Evolutionary conservation across 805 yeast species (phyloP), one percentile per base, ranked within the genome.

Genomic region (Brettanomyces bruxellensis): DNA sequence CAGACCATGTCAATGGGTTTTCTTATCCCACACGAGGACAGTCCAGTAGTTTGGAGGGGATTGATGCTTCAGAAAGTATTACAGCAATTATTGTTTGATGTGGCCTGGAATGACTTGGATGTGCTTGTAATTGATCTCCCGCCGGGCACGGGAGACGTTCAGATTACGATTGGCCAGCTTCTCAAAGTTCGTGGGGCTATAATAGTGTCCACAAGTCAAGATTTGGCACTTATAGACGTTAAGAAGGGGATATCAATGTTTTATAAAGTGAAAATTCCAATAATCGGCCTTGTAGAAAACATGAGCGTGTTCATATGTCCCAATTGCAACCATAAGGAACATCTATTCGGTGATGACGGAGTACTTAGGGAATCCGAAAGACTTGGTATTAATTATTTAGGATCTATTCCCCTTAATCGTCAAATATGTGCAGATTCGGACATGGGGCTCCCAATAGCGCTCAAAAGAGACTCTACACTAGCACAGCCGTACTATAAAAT

Each of bases 1-100:
- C 81, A 83, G 52, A 76, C 89, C 5, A 87, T 87, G 95, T 86
- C 95, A 0, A 87, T 87, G 95, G 95, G 95, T 0, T 86, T 81
- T 55, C 66, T 87, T 53, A 75, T 86, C 2, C 79, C 79, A 2
- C 62, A 73, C 2, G 83, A 83, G 7, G 80, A 75, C 42, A 78
- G 79, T 30, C 83, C 89, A 0, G 73, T 87, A 4, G 91, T 83
- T 0, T 87, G 95, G 95, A 69, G 95, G 45, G 95, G 95, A 0
- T 64, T 86, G 38, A 79, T 87, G 79, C 90, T 87, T 22, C 87
- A 84, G 78, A 87, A 87, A 60, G 95, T 95, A 0, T 61, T 87
- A 24, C 88, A 87, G 54, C 95, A 87, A 57, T 69, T 87, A n/a
- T 59, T 87, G 8, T 87, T 83, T 55, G 95, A 87, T 46, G 95